Evolutionary conservation across 1,284 basidiomycete species (phyloP).

Genomic region (Sanguinoderma infundibulare): DNA sequence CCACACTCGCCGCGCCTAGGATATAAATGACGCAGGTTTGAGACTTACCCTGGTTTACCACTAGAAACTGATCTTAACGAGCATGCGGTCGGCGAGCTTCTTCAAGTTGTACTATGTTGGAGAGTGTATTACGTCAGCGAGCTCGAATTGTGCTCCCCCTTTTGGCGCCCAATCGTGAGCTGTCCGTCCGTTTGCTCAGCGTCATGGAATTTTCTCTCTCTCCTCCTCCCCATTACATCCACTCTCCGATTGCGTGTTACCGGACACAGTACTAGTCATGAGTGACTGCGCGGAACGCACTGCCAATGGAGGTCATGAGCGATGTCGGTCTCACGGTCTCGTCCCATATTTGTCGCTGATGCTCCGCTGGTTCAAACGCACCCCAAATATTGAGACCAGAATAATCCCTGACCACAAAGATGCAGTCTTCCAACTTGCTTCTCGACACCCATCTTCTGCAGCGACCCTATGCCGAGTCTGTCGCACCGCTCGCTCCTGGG

Average conservation of each 20-base stretch:
- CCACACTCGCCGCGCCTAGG: too few relatives aligned
- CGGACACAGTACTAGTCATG: too few relatives aligned
- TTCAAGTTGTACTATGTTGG: background rate
- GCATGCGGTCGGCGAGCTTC: background rate
- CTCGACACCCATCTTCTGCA: slow-evolving; percentile 6
- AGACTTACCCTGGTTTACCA: background rate
- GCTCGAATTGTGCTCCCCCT: too few relatives aligned
- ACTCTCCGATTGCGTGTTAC: too few relatives aligned
- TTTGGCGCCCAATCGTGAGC: too few relatives aligned
- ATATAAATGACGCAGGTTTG: too few relatives aligned
- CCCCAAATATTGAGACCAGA: background rate
- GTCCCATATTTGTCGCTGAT: background rate
- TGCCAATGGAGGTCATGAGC: background rate
- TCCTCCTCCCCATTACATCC: too few relatives aligned
- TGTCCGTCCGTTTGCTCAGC: too few relatives aligned
- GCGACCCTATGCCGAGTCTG: slow-evolving; percentile 35
- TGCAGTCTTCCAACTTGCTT: background rate
- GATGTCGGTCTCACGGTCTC: background rate
- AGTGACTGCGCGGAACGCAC: too few relatives aligned
- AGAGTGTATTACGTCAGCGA: too few relatives aligned
- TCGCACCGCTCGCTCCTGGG: slow-evolving; percentile 34
- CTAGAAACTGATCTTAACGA: background rate
- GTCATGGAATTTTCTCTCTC: too few relatives aligned
- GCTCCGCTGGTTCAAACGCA: background rate
- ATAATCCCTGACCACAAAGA: background rate